A percentile compares a stretch with the other conserved stretches of the same genome.
Conservation (phyloP, 192 early-diverging fungal genomes). For the Coemansia sp. region DNA sequence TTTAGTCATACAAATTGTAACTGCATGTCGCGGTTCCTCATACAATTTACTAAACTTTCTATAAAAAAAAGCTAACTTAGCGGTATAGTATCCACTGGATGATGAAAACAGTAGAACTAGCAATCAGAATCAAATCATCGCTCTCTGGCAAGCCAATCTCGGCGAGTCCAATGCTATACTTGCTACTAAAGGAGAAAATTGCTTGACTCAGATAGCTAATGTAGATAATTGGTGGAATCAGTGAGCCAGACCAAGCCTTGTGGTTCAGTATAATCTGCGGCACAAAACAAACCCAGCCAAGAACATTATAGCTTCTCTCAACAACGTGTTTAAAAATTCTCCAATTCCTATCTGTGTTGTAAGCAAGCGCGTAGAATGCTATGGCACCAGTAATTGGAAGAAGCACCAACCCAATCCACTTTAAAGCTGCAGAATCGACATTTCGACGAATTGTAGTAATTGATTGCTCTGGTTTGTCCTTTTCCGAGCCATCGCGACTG, state of each 20-base stretch:
- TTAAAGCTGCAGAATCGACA: not conserved
- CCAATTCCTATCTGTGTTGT: not conserved
- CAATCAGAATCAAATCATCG: no score
- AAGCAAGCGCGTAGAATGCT: not conserved
- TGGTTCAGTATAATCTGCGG: slow-evolving; percentile 2
- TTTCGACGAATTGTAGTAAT: not conserved
- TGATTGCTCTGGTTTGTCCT: not conserved
- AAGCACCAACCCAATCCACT: not conserved
- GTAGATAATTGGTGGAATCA: not conserved
- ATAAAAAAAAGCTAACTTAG: not conserved
- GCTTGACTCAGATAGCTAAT: not conserved
- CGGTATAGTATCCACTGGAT: slow-evolving; percentile 2
- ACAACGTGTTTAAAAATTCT: not conserved
- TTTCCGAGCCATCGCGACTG: not conserved
- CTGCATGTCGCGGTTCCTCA: no score
- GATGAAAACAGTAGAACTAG: not conserved
- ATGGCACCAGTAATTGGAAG: not conserved
- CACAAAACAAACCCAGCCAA: not conserved
- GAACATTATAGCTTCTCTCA: not conserved
- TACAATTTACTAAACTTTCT: no score
- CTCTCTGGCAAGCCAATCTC: not conserved
- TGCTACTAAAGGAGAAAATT: not conserved
- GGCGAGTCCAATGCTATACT: not conserved
- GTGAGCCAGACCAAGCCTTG: not conserved
- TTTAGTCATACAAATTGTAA: no score